phyloP scores from a whole-genome alignment of 2,329 filamentous ascomycete genomes.

The Lecanicillium sp. region DNA sequence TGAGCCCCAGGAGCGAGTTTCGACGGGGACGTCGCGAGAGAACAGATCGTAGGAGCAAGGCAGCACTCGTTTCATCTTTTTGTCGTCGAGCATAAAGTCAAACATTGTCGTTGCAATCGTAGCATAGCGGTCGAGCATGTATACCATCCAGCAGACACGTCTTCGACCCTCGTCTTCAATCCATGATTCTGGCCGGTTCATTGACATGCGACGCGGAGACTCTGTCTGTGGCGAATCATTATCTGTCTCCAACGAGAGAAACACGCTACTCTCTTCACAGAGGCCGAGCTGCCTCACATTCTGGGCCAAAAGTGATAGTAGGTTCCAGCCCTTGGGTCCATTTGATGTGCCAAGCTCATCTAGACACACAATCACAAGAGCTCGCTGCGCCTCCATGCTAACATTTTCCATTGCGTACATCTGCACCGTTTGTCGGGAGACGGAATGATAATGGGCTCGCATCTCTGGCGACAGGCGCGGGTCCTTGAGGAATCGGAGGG shows the following conservation, averaged over 20 bases:
- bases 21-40: conserved; percentile 33
- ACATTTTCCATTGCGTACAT: conserved; percentile 33
- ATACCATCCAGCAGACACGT: conserved; percentile 36
- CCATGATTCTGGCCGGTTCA: conserved; percentile 30
- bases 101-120: conserved; percentile 31
- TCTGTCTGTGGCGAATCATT: conserved; percentile 24
- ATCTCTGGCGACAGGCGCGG: conserved; percentile 27
- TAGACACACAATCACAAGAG: conserved; percentile 31
- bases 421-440: conserved; percentile 30
- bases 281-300: conserved; percentile 30
- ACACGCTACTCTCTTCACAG: conserved; percentile 29
- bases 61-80: conserved; percentile 29
- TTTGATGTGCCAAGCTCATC: conserved; percentile 35
- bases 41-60: conserved; percentile 37
- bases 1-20: conserved; percentile 25
- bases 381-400: conserved; percentile 28
- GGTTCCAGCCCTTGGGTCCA: conserved; percentile 32
- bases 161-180: conserved; percentile 35
- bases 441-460: conserved; percentile 28
- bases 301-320: conserved; percentile 29
- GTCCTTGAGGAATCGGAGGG: conserved; percentile 32
- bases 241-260: conserved; percentile 22
- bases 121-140: conserved; percentile 34
- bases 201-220: conserved; percentile 24
- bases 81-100: conserved; percentile 33